Evolutionary conservation across 768 basidiomycete genomes (phyloP).

Genomic region (Rhizopogon sp.): DNA sequence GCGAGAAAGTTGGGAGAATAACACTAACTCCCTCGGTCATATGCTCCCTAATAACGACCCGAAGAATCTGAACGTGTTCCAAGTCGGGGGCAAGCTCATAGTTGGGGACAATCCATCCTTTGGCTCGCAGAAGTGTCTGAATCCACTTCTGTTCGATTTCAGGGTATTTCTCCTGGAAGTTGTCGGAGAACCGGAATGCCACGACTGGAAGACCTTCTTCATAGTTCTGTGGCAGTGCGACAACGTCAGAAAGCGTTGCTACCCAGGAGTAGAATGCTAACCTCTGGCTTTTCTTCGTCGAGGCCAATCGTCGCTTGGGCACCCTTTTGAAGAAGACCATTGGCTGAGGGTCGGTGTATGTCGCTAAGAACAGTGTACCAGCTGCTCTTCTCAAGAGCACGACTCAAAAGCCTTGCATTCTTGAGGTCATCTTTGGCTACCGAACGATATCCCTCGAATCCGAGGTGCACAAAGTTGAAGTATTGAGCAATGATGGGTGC

Average conservation of each 20-base stretch:
- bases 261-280: slow-evolving; percentile 27
- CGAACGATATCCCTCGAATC: slow-evolving; percentile 47
- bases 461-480: slow-evolving; percentile 60
- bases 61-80: slow-evolving; percentile 50
- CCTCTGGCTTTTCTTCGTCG: slow-evolving; percentile 56
- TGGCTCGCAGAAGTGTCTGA: slow-evolving; percentile 42
- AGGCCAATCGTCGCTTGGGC: slow-evolving; percentile 30
- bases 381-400: slow-evolving; percentile 54
- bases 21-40: slow-evolving; percentile 42
- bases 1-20: slow-evolving; percentile 16
- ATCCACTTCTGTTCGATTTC: slow-evolving; percentile 56
- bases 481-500: slow-evolving; percentile 59
- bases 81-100: slow-evolving; percentile 53
- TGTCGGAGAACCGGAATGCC: slow-evolving; percentile 50
- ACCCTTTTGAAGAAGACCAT: slow-evolving; percentile 12
- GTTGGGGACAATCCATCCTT: slow-evolving; percentile 57
- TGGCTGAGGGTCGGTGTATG: slow-evolving; percentile 40
- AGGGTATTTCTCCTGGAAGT: slow-evolving; percentile 47
- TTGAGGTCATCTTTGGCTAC: slow-evolving; percentile 44
- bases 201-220: slow-evolving; percentile 48
- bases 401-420: slow-evolving; percentile 62
- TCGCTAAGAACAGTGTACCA: slow-evolving; percentile 50
- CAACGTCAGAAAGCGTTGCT: slow-evolving; percentile 20
- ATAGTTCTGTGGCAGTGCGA: slow-evolving; percentile 31
- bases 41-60: slow-evolving; percentile 57